Evolutionary conservation across 169 alveolate genomes (phyloP), one percentile per base, ranked within the genome.

Genomic region (Plasmodium reichenowi): DNA sequence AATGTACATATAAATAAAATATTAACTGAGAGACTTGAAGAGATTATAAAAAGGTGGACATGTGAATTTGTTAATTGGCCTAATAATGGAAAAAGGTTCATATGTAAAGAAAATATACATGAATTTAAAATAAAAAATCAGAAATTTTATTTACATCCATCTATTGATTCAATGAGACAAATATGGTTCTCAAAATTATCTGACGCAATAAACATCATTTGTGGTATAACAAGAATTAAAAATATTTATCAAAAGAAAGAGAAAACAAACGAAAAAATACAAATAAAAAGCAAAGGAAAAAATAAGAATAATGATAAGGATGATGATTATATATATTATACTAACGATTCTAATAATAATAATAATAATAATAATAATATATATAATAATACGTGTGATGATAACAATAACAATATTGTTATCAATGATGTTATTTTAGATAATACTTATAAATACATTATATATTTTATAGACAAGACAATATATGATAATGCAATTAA

Each of bases 1-100:
- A 97, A 96, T 74, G 45, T 58, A 24, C 93, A 94, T 87, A 93
- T 97, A 88, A 97, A 96, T 89, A 78, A 62, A 12, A 96, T 96
- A 24, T 88, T 97, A 58, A 70, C 93, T 17, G 89, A 88, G 13
- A 91, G 96, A 83, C 66, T 96, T n/a, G 94, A 93, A 48, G 96
- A 94, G 43, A 62, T 94, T 17, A 92, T 97, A 29, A 94, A 93
- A 50, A 60, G 74, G 24, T 97, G 98, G 98, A 83, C 94, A 0
- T 67, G 92, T 13, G 98, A 97, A 89, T 97, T 97, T 87, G 88
- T 91, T 10, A 85, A 72, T 50, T 94, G 92, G 94, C 62, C 93
- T 20, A 64, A n/a, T n/a, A 60, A 62, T 15, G 83, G 90, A 9
- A 88, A 78, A 26, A 52, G 43, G 76, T 78, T 70, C 50, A 88